Conservation (phyloP, 768 basidiomycete species). For the Tubosaeta brunneosetosa region DNA sequence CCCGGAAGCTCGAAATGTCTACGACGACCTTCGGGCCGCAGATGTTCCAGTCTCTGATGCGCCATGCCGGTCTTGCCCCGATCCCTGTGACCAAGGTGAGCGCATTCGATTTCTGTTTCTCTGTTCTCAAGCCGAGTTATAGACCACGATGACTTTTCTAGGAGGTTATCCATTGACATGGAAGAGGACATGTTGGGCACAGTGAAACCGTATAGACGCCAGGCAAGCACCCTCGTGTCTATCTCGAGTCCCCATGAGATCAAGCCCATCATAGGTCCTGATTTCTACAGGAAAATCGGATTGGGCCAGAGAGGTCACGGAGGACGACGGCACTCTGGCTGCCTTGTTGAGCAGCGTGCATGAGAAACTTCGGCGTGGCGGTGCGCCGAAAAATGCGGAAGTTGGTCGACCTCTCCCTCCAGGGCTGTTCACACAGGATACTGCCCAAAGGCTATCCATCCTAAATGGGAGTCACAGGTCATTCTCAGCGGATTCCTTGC, state of each 20-base stretch:
- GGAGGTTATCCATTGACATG: conserved; percentile 72
- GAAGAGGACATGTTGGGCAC: conserved; percentile 81
- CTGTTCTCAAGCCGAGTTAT: conserved; percentile 12
- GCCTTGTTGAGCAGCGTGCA: conserved; percentile 39
- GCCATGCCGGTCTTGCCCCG: conserved; percentile 69
- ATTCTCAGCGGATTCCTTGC: conserved; percentile 51
- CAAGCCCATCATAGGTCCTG: conserved; percentile 50
- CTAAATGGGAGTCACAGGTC: conserved; percentile 82
- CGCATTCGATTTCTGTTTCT: conserved; percentile 23
- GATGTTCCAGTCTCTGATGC: conserved; percentile 61
- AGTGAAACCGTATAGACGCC: conserved; percentile 77
- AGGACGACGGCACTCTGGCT: conserved; percentile 67
- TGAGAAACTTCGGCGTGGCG: conserved; percentile 9
- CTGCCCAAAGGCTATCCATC: conserved; percentile 58
- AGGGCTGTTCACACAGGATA: conserved; percentile 57
- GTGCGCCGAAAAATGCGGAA: conserved; percentile 2
- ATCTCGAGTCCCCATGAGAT: background rate
- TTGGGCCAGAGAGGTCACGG: conserved; percentile 80
- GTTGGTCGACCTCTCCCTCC: conserved; percentile 19
- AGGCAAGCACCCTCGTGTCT: conserved; percentile 42
- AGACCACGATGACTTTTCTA: conserved; percentile 75
- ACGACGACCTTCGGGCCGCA: conserved; percentile 49
- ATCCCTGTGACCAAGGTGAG: conserved; percentile 72
- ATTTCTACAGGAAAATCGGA: conserved; percentile 89
- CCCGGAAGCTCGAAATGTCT: conserved; percentile 37